Evolutionary conservation across 1,139 yeast genomes (phyloP), one percentile per base, ranked within the genome.

Genomic region (Debaryomyces psychrophilus): DNA sequence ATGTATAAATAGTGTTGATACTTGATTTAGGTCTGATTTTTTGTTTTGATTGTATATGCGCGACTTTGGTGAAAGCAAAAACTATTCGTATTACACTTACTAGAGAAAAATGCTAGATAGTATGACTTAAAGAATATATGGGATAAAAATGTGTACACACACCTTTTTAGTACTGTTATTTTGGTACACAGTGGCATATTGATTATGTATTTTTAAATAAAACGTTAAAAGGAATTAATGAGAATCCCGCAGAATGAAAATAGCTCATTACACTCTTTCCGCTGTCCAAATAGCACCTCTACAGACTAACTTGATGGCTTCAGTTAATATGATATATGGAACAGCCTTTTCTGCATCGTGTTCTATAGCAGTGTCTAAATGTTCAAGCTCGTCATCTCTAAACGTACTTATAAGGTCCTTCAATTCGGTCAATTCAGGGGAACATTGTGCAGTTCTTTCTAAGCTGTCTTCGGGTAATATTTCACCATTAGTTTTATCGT

Each of bases 341-440:
- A 89, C 89, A 2, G 99, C 99, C 57, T 84, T 82, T 55, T 90
- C 87, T 1, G 99, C 93, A 61, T 93, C 98, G 60, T 92, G 79
- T 54, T 87, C 86, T 31, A 95, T 81, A 0, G 99, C 99, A 1
- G 97, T 93, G 56, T 93, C 90, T 58, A 95, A 75, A 71, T 93
- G 99, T 67, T 93, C 99, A 52, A 93, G 73, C 64, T 93, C 99
- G 48, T 93, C 97, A 62, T 93, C 99, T 62, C 99, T 77, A 62
- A 93, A 95, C 46, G 81, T 76, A 52, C 83, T 84, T 44, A 95
- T 84, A 2, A 82, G 76, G 31, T 77, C 71, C 53, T 82, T 86
- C 59, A 93, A 71, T 5, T 73, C 65, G 2, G 67, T 64, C 44
- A 90, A 64, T 57, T 89, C 96, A 15, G 80, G 77, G 2, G 82